Evolutionary conservation across 148 eudicot species (phyloP), one percentile per base, ranked within the genome.

Genomic region (Chenopodium formosanum): DNA sequence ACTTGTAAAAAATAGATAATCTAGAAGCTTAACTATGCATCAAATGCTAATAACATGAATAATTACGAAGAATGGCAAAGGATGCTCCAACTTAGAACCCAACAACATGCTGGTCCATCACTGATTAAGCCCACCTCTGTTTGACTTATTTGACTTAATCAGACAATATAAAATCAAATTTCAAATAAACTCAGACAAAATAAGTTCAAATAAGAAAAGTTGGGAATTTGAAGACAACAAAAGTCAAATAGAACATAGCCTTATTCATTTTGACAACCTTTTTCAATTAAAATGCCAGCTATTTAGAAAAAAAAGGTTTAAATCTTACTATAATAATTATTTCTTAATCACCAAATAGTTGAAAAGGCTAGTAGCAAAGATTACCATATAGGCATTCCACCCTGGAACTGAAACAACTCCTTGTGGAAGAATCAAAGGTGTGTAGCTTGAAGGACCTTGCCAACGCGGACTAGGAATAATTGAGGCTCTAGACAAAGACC

Each of bases 351-450:
- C 22, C 8, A 44, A 0, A 2, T 62, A 29, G 40, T 17, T 68
- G 20, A 63, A 32, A 80, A 56, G 44, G 32, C n/a, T 27, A 34
- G 48, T 71, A 82, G 76, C 76, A 82, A 85, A 84, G 73, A 93
- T 87, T 95, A 96, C 99, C 90, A 89, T 88, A 82, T 94, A 96
- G 10, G 97, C 83, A 83, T 89, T 94, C 97, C 97, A 94, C 73
- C 94, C 88, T 60, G 95, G 93, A 77, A 92, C 92, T 17, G 99
- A 91, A 34, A 94, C 92, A 81, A 96, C 86, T 75, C 99, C 93
- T 88, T 94, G 98, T 2, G 95, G 95, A 46, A 91, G 85, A 74
- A 94, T 90, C 85, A 96, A 53, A 70, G 95, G 92, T 1, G 97
- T 85, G 84, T 94, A 93, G 85, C 87, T 90, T 68, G 98, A 92